These are phyloP conservation scores for Tinospora cordifolia DNA, from an alignment of 164 flowering plant species.

Conservation along the genomic window DNA sequence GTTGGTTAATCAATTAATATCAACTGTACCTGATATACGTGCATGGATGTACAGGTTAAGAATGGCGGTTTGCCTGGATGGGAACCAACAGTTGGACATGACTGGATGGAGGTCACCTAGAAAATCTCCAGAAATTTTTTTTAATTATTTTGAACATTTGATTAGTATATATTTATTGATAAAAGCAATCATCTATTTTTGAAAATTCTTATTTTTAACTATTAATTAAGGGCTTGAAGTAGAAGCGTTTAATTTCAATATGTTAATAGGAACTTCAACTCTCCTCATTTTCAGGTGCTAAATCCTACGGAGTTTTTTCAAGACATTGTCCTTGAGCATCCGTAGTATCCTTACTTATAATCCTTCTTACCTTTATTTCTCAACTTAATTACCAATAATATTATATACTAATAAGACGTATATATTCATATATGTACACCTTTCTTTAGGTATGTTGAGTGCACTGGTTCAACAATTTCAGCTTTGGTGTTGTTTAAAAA, in stretches of 20 bases:
- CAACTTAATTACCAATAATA: no score
- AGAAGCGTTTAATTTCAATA: no score
- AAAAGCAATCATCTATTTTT: no score
- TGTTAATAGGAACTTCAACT: no score
- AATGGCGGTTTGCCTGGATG: constrained; percentile 12
- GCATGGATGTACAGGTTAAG: constrained; percentile 10
- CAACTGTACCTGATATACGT: background rate
- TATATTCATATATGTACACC: no score
- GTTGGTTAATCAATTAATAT: no score
- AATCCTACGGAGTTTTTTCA: constrained; percentile 97
- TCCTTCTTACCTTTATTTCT: background rate
- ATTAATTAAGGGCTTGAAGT: no score
- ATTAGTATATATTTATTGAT: no score
- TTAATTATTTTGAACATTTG: no score
- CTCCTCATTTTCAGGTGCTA: constrained; percentile 69
- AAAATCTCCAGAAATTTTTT: no score
- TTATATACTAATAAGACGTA: background rate
- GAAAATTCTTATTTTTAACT: no score
- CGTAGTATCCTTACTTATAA: no score
- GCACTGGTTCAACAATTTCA: constrained; percentile 91
- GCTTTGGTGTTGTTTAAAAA: constrained; percentile 57
- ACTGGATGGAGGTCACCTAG: constrained; percentile 13
- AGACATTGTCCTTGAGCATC: constrained; percentile 85
- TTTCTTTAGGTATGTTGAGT: constrained; percentile 74
- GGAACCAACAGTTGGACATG: constrained; percentile 9